phyloP scores from a whole-genome alignment of 257 asterid genomes.

The Sherardia arvensis region DNA sequence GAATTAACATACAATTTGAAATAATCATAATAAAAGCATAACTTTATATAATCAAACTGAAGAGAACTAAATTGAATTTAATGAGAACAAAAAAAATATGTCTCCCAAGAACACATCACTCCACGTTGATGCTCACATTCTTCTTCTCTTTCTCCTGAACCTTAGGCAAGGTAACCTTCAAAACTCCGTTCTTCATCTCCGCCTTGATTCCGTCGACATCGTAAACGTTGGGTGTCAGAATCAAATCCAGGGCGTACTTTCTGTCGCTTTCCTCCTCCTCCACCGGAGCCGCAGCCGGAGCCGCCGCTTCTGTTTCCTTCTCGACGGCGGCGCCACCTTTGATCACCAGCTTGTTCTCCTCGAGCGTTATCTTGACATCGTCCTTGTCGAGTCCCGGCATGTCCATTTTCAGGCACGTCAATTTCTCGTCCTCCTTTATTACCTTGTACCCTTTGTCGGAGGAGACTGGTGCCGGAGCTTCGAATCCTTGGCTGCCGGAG shows the following conservation, averaged over 20 bases:
- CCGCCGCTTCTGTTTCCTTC: slow-evolving; percentile 6
- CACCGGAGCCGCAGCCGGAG: too few relatives aligned
- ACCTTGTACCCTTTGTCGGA: slow-evolving; percentile 27
- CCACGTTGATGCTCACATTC: slow-evolving; percentile 20
- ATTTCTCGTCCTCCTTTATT: slow-evolving; percentile 24
- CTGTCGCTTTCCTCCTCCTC: slow-evolving; percentile 19
- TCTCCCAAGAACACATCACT: slow-evolving; percentile 9
- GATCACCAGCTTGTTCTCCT: slow-evolving; percentile 28
- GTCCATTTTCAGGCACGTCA: slow-evolving; percentile 22
- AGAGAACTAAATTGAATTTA: too few relatives aligned
- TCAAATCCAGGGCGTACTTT: slow-evolving; percentile 22
- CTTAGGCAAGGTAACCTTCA: slow-evolving; percentile 30
- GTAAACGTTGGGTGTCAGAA: slow-evolving; percentile 22
- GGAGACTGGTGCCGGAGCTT: neutral
- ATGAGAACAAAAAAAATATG: too few relatives aligned
- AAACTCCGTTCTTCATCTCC: slow-evolving; percentile 43
- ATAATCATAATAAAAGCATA: too few relatives aligned
- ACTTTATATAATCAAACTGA: too few relatives aligned
- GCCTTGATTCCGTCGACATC: slow-evolving; percentile 29
- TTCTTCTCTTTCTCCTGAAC: slow-evolving; percentile 31
- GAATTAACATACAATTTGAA: too few relatives aligned
- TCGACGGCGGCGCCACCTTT: slow-evolving; percentile 17
- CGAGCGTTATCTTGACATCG: slow-evolving; percentile 29
- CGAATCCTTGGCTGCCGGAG: neutral
- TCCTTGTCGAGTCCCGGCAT: slow-evolving; percentile 46